Base-by-base conservation (phyloP, 129 eudicot species). In the Centella asiatica region DNA sequence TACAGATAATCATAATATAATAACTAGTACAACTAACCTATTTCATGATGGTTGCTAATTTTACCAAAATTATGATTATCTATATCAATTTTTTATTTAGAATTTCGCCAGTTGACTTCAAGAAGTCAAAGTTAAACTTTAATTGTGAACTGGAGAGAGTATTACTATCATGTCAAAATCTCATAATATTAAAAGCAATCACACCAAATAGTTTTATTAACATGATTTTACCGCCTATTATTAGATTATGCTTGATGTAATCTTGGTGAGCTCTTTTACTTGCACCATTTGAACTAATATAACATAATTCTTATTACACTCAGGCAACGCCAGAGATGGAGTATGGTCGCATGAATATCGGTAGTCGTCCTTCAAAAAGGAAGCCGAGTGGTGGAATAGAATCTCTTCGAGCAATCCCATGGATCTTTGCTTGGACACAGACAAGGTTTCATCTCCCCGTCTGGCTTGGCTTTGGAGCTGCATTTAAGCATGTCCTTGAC, bases 341-440 rank as follows among this genome's bases (percentile, higher is more conserved):
- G 67, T 86, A 86, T 59, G 95, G 95, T 26, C 87, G 95, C 14
- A 86, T 86, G 90, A 83, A 86, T 79, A 86, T 86, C 9, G 90
- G 95, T 32, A 83, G 95, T 44, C 85, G 95, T 31, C 95, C 95
- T 62, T 75, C 90, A 5, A 87, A 87, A 73, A 68, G 95, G 40
- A 87, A 83, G 70, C 90, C 95, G 0, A 80, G 90, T 73, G 95
- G 90, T 13, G 95, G 95, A 64, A 87, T 87, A 28, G 90, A 87
- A 76, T 80, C 95, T 40, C 90, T 87, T 23, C 67, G 95, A 61
- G 95, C 95, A 13, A 87, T 87, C 49, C 95, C 90, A 0, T 87
- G 95, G 87, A 86, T 86, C 65, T 86, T 86, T 72, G 85, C 95
- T 34, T 86, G 89, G 95, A 86, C 95, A 1, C 95, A 87, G 42